Evolutionary conservation across 345 rosid species (phyloP).

Genomic region (Psidium guajava): DNA sequence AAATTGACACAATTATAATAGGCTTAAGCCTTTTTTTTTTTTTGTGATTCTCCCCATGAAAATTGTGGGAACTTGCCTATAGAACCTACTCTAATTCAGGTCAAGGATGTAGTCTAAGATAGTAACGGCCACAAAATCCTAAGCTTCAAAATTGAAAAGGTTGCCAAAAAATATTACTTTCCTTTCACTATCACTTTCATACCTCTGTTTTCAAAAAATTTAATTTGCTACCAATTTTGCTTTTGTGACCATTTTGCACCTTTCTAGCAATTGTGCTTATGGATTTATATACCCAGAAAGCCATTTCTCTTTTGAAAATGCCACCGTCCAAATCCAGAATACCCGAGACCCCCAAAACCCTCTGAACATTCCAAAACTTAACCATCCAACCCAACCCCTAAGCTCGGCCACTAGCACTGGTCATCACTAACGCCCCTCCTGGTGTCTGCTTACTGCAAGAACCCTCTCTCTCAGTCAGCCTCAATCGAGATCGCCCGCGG

Average conservation of each 20-base stretch:
- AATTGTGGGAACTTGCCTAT: neutral
- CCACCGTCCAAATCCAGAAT: neutral
- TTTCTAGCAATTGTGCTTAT: neutral
- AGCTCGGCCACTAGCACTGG: neutral
- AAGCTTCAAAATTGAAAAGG: neutral
- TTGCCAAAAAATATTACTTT: neutral
- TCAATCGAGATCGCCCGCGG: neutral
- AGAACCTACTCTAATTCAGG: neutral
- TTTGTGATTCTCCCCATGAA: neutral
- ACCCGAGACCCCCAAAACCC: neutral
- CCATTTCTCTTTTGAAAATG: neutral
- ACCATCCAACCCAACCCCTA: neutral
- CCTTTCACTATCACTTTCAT: neutral
- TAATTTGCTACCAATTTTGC: neutral
- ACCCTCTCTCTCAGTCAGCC: neutral
- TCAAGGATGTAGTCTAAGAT: neutral
- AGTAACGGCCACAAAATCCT: neutral
- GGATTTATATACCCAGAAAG: neutral
- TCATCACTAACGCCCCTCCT: neutral
- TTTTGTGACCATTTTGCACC: neutral
- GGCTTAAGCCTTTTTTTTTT: too few species aligned
- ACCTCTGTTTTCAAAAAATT: neutral
- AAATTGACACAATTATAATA: too few species aligned
- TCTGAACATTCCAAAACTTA: neutral
- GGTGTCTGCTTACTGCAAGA: neutral